Evolutionary conservation across 108 stramenopile genomes (phyloP), one percentile per base, ranked within the genome.

Genomic region (Cyclotella kingstonii): DNA sequence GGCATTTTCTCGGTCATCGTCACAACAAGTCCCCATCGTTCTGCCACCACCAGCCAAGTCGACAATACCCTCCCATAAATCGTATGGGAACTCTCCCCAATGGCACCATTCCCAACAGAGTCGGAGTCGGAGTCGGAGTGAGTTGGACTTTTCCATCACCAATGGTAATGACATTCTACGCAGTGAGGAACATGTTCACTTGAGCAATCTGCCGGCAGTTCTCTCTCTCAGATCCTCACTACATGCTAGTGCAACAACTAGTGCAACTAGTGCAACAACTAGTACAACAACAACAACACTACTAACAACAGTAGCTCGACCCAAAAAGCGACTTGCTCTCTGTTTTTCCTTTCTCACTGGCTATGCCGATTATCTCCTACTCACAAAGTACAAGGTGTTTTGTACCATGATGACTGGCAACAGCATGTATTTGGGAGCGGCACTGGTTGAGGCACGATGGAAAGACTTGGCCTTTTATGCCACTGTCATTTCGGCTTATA

Each of bases 341-440:
- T 49, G 62, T 5, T 74, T 86, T 80, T 78, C 82, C 19, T 86
- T 86, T 44, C 47, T 86, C 46, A 86, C 85, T 5, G 85, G 82
- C 19, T 76, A 70, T 77, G 82, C 75, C 8, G 80, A 86, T 57
- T 60, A 76, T 23, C 51, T 67, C 17, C 21, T 83, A 33, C 36
- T 79, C 66, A 43, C 30, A 30, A 73, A 75, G 45, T 80, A 71
- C 65, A 31, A 55, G 19, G 79, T 70, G 54, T 86, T 86, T 60
- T 54, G 63, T 21, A 83, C 80, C 51, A 86, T 86, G 85, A 86
- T 86, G 85, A 81, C 85, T 11, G 85, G 85, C 14, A 86, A 86
- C 49, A 63, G 74, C 28, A 64, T 86, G 69, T 81, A 78, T 80
- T 70, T 86, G 73, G 64, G 64, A 26, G 36, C 26, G 28, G 79